Percentiles rank a stretch among this genome's conserved stretches.
Conservation (phyloP, 1,284 basidiomycete genomes). For the Marasmius oreades region DNA sequence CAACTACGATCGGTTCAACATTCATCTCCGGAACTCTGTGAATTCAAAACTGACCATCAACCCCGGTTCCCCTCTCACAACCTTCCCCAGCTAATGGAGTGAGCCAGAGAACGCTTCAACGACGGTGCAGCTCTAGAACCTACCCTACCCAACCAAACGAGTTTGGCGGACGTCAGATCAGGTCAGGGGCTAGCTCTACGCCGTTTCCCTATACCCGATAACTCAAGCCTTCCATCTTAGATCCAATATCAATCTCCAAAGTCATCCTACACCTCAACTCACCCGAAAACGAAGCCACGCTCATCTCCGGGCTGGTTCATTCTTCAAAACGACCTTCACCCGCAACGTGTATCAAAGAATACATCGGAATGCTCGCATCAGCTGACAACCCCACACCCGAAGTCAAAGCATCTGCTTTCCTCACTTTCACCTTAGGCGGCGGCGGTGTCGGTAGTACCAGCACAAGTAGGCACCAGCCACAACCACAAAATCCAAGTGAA, state of each 20-base stretch:
- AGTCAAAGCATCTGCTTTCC: conserved; percentile 63
- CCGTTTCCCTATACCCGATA: conserved; percentile 14
- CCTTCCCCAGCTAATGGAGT: conserved; percentile 62
- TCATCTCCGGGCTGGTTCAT: conserved; percentile 54
- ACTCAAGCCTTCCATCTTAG: conserved; percentile 32
- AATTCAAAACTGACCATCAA: conserved; percentile 19
- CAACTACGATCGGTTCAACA: conserved; percentile 86
- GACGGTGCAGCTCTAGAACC: conserved; percentile 65
- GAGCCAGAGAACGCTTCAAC: conserved; percentile 77
- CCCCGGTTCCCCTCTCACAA: conserved; percentile 12
- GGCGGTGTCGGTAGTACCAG: neutral
- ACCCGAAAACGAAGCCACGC: conserved; percentile 44
- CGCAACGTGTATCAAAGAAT: conserved; percentile 66
- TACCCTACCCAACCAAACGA: conserved; percentile 61
- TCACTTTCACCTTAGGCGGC: conserved; percentile 64
- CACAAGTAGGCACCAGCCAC: neutral
- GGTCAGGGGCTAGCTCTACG: conserved; percentile 37
- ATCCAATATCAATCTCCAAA: conserved; percentile 58
- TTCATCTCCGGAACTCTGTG: conserved; percentile 87
- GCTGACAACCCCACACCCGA: conserved; percentile 78
- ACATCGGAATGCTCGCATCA: conserved; percentile 69
- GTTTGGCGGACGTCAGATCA: conserved; percentile 59
- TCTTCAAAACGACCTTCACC: conserved; percentile 56
- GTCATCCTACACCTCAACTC: conserved; percentile 54
- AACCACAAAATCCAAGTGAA: conserved; percentile 68